Percentiles rank a stretch among this genome's conserved stretches.
Conservation (phyloP, 2,329 filamentous ascomycete genomes). For the Cladosporium sp. region DNA sequence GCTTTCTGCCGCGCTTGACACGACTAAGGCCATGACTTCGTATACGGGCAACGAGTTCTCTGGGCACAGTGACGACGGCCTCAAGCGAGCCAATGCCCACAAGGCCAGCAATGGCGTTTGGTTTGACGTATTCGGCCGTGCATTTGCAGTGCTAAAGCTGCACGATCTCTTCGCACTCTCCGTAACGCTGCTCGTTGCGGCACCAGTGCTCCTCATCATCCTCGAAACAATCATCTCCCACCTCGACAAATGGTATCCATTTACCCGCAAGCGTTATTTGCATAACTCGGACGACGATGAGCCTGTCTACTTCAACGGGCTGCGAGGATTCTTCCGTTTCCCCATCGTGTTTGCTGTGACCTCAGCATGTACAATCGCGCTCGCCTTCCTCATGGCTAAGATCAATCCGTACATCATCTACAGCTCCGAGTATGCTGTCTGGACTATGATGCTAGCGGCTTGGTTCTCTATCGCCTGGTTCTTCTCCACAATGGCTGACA, state of each 20-base stretch:
- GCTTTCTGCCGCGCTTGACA: conserved; percentile 77
- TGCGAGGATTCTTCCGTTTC: conserved; percentile 79
- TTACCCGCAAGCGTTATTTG: conserved; percentile 62
- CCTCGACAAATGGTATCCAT: conserved; percentile 81
- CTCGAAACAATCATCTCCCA: conserved; percentile 66
- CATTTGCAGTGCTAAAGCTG: conserved; percentile 73
- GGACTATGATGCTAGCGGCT: conserved; percentile 75
- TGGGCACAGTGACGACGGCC: conserved; percentile 48
- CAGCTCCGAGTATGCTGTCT: conserved; percentile 81
- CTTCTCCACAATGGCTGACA: conserved; percentile 71
- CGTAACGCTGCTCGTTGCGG: conserved; percentile 73
- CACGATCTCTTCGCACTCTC: conserved; percentile 85
- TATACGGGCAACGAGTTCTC: conserved; percentile 58
- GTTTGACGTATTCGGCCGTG: conserved; percentile 85
- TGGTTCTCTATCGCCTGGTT: conserved; percentile 83
- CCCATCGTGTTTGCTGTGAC: conserved; percentile 70
- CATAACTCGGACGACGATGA: conserved; percentile 57
- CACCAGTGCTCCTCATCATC: conserved; percentile 67
- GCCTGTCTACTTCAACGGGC: conserved; percentile 63
- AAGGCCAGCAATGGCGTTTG: conserved; percentile 64
- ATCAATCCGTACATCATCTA: conserved; percentile 89
- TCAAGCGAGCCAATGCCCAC: conserved; percentile 41
- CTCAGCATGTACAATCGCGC: conserved; percentile 63
- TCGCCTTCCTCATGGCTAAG: conserved; percentile 72
- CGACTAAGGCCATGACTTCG: conserved; percentile 66